Evolutionary conservation across 345 rosid genomes (phyloP), one percentile per base, ranked within the genome.

Genomic region (Syzygium aromaticum): DNA sequence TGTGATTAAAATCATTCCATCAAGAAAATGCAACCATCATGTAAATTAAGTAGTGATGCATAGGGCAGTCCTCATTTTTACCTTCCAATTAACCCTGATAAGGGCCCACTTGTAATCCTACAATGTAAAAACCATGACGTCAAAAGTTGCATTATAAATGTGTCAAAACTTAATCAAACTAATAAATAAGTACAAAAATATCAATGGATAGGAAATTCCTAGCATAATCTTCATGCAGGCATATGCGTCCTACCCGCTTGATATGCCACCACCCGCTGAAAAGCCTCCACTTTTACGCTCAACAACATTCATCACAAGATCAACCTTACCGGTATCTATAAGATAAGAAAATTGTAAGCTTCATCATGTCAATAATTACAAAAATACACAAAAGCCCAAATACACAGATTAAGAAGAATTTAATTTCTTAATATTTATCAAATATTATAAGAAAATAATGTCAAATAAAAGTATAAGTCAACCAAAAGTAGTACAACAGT

Each of bases 251-350:
- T 89, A 94, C 98, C 98, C 98, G 87, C 98, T 96, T 52, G 99
- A 96, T 91, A 97, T 94, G 73, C 98, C 97, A 86, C 96, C 99
- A 92, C 98, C 99, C 85, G 97, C 99, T 83, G 98, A 96, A 89
- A 97, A 96, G 77, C 98, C 98, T 89, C 98, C 99, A 92, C 95
- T 96, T 87, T 97, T 96, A 87, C 98, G 95, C 90, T 96, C 99
- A 85, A 96, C 99, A 91, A 95, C 96, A 91, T 95, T 96, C 98
- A 98, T 93, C 86, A 95, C 91, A 91, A 96, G 91, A 89, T 98
- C 99, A 90, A 98, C 99, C 92, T 96, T 96, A 51, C 94, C 96
- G 38, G 93, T 94, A 89, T 95, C 98, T 98, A 87, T 86, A 61
- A 23, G 84, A 33, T 21, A 52, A 59, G 38, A 43, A 49, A 57